Evolutionary conservation across 2,329 filamentous ascomycete genomes (phyloP), one percentile per base, ranked within the genome.

Genomic region (Pseudocercospora musae): DNA sequence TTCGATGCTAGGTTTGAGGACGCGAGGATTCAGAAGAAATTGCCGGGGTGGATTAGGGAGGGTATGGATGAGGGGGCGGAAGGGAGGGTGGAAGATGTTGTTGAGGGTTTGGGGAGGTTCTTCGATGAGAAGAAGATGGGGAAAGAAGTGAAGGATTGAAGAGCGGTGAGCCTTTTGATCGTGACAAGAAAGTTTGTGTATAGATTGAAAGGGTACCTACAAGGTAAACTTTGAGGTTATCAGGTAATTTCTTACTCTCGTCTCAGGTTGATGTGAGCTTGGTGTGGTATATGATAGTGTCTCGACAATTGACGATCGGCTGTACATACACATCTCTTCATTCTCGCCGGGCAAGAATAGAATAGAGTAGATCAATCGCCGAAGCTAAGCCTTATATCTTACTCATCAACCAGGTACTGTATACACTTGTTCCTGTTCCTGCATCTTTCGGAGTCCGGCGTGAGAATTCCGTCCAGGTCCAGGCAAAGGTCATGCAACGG

Each of bases 1-100:
- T 80, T 95, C 33, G 95, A 99, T 76, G 82, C 84, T 66, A 82
- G 95, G 57, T 99, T 95, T 76, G 85, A 82, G n/a, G 86, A 84
- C 27, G 81, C 86, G 54, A 84, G 89, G 58, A 92, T 98, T 64
- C 84, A 85, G 69, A 79, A 77, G 23, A 98, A 97, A 78, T 77
- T 99, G 68, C 95, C 95, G 0, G 87, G 85, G 1, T 99, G 95
- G 95, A 98, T 99, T 71, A 84, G 84, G 33, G 55, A 49, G 25
- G 62, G 67, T 46, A 59, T 60, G 4, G 55, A 61, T 60, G 25
- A 23, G 20, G 52, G 57, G 31, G 60, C 53, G 8, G 46, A 25
- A 18, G 62, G 61, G 5, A 40, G 20, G 2, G 27, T 62, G 33
- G 23, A 54, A 27, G 57, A 46, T 37, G 65, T 65, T 1, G 61